phyloP scores from a whole-genome alignment of 2,329 filamentous ascomycete genomes.

The Parastagonospora nodorum region DNA sequence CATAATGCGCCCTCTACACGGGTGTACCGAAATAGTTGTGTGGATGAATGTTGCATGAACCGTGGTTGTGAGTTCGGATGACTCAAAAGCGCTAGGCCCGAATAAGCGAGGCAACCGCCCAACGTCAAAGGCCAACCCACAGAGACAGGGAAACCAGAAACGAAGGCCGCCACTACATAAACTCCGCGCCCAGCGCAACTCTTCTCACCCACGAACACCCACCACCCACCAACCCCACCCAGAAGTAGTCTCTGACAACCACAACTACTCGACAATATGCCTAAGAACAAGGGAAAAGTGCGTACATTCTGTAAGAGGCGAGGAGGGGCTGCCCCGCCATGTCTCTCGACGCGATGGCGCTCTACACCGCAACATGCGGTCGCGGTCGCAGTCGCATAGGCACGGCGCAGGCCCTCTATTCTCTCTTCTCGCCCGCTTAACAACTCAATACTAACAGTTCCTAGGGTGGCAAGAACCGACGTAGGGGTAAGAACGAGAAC shows the following conservation, averaged over 20 bases:
- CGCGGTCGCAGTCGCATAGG: background rate
- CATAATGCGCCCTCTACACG: conserved; percentile 17
- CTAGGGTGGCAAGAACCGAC: conserved; percentile 95
- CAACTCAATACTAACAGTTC: conserved; percentile 15
- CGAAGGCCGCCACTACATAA: conserved; percentile 20
- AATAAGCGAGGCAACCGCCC: conserved; percentile 2
- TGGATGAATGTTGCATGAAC: too few relatives aligned
- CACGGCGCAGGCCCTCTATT: conserved; percentile 1
- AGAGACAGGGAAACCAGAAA: conserved; percentile 15
- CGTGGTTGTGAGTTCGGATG: background rate
- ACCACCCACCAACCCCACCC: background rate
- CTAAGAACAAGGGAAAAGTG: conserved; percentile 99
- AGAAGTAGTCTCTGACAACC: conserved; percentile 10
- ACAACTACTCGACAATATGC: conserved; percentile 66
- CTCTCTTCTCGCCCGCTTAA: background rate
- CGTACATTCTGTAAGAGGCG: conserved; percentile 20
- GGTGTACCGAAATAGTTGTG: background rate
- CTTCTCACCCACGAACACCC: conserved; percentile 4
- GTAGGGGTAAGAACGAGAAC: conserved; percentile 94
- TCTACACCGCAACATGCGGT: conserved; percentile 14
- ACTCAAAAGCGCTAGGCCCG: background rate
- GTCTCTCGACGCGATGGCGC: conserved; percentile 12
- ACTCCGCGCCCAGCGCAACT: conserved; percentile 7
- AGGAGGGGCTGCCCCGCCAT: conserved; percentile 28
- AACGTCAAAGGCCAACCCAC: conserved; percentile 17